A percentile compares a stretch with the other conserved stretches of the same genome.
phyloP scores from a whole-genome alignment of 345 rosid species.

The Hibiscus trionum region DNA sequence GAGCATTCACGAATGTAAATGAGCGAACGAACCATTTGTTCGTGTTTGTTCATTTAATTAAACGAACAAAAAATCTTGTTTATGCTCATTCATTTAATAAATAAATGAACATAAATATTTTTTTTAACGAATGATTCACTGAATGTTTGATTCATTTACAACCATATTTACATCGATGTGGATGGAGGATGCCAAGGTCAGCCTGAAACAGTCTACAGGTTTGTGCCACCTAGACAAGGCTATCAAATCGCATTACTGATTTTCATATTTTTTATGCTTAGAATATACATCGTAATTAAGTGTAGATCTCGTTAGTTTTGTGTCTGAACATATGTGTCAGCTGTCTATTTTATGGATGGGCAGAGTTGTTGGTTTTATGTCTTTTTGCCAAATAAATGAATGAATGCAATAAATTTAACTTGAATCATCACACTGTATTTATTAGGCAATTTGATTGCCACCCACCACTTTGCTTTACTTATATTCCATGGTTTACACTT shows the following conservation, averaged over 20 bases:
- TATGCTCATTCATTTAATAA: no score
- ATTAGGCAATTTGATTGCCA: background rate
- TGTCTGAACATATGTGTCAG: background rate
- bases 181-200: background rate
- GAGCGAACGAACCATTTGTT: no score
- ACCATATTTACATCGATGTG: no score
- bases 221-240: constrained; percentile 4
- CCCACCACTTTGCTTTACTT: background rate
- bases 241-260: background rate
- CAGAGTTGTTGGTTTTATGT: background rate
- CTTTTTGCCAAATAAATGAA: background rate
- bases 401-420: background rate
- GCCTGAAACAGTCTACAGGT: background rate
- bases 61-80: no score
- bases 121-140: no score
- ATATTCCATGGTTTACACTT: background rate
- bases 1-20: no score
- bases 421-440: background rate
- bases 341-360: background rate
- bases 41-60: no score
- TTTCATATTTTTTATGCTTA: background rate
- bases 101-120: no score
- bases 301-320: background rate
- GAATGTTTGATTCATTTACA: no score
- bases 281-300: background rate